Evolutionary conservation across 2,329 filamentous ascomycete genomes (phyloP), one percentile per base, ranked within the genome.

Genomic region (Fusarium veterinarium): DNA sequence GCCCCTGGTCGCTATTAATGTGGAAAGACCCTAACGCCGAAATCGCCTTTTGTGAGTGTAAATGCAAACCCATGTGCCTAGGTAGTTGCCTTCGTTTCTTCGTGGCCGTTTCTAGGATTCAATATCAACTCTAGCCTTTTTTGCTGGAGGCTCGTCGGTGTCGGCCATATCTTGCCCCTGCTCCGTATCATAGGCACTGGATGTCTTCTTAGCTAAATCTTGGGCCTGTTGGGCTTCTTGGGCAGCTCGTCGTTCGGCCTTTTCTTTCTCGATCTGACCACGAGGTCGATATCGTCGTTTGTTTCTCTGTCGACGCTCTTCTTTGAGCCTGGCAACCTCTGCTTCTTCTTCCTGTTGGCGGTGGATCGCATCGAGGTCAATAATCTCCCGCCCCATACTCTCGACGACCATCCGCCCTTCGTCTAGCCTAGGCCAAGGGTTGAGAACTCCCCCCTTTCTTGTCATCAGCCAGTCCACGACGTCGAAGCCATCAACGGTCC

Each of bases 261-360:
- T 70, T 45, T 76, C 74, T 55, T 53, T 74, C 19, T 60, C 64
- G 35, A 71, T 64, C 28, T 76, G 60, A 14, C 74, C 64, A 45
- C 75, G 62, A n/a, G 71, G 71, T 17, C 69, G 60, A 42, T 76
- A 78, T 46, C 70, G 71, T n/a, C 63, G 59, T 41, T 78, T 78
- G 46, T 74, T 77, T 23, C 71, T 75, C 37, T 67, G 55, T 14
- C 73, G 71, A 30, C 65, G 62, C 51, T 73, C 66, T 41, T 78
- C 76, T 40, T 66, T 75, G 30, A 65, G 46, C 17, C 63, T 58
- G 30, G 45, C 64, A 5, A 33, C 40, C 41, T 69, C 71, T 12
- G 72, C 68, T 41, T 67, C 71, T 56, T 75, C 70, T 28, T 67
- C 51, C 6, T 67, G 64, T 56, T 59, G 70, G 28, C 63, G 64